These are phyloP conservation scores for Coemansia sp. DNA, from an alignment of 192 early-diverging fungal species.

Conservation along the genomic window DNA sequence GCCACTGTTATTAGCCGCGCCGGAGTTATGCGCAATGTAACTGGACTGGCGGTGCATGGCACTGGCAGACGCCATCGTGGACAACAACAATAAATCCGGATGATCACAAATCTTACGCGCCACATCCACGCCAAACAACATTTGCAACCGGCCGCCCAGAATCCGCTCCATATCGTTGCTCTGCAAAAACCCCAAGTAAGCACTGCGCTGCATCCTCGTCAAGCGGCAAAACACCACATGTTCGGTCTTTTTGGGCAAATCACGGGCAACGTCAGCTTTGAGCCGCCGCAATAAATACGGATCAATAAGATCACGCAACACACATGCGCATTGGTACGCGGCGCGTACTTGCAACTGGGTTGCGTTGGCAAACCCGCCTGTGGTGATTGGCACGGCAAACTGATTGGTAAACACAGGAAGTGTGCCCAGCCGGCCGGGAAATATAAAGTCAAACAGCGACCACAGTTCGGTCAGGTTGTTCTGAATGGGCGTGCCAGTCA, in stretches of 20 bases:
- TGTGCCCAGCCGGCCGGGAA: slow-evolving; percentile 71
- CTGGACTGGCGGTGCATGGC: slow-evolving; percentile 8
- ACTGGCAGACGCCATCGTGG: slow-evolving; percentile 23
- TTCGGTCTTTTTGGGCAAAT: slow-evolving; percentile 89
- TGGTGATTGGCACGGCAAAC: slow-evolving; percentile 88
- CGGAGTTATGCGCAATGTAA: neutral
- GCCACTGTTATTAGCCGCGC: no score
- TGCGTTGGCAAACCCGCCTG: slow-evolving; percentile 93
- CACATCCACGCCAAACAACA: slow-evolving; percentile 86
- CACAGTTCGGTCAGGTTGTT: slow-evolving; percentile 80
- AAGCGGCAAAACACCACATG: slow-evolving; percentile 91
- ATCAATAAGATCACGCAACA: slow-evolving; percentile 87
- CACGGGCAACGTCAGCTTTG: slow-evolving; percentile 88
- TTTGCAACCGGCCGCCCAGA: slow-evolving; percentile 75
- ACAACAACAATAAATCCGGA: slow-evolving; percentile 66
- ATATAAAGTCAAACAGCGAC: slow-evolving; percentile 80
- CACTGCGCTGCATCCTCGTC: slow-evolving; percentile 67
- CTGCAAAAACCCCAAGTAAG: slow-evolving; percentile 72
- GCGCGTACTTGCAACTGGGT: slow-evolving; percentile 88
- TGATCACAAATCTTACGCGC: slow-evolving; percentile 98
- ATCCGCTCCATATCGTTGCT: slow-evolving; percentile 76
- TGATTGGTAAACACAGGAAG: slow-evolving; percentile 61
- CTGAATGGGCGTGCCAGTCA: slow-evolving; percentile 81
- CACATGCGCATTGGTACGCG: slow-evolving; percentile 88
- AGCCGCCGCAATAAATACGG: slow-evolving; percentile 90